Base-by-base conservation (phyloP, 257 asterid species). In the Scutellaria galericulata region DNA sequence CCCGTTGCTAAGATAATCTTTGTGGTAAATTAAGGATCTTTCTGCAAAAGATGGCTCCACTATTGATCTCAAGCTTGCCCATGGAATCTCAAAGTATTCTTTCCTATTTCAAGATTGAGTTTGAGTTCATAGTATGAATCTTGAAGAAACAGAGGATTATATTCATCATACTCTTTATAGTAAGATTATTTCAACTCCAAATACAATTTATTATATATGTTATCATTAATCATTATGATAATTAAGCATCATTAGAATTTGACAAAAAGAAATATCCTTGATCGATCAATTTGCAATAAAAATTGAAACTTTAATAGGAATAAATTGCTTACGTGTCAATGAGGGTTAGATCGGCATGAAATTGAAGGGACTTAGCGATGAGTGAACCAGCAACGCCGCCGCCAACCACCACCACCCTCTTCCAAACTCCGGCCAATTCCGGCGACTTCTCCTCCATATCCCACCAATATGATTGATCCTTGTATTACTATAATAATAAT, bases 321-420 rank as follows among this genome's bases (percentile, higher is more conserved):
- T 5, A 5, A 11, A 13, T 51, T 65, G 46, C 85, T 71, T 88
- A 92, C 97, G 86, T 88, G 56, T 92, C 97, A 79, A 92, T 79
- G 65, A 92, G 91, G 75, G 96, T 89, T 46, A 92, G 82, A 71
- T 92, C 96, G 50, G 89, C 96, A 54, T 65, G 81, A 70, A 90
- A 92, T 66, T 92, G 98, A 78, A 92, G 96, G 54, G 92, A 78
- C 78, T 86, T 92, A 5, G 96, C 96, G 77, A 92, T 51, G 60
- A 92, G 83, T 18, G 98, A 84, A 35, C 96, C 98, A 0, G 95
- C 96, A 0, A 92, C 92, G 78, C 98, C 98, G 12, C 98, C 96
- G 55, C 98, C 96, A 4, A 92, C 82, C 58, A 92, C 92, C 84
- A 85, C 96, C 82, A 90, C 94, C 74, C 90, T 83, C 84, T 86